Evolutionary conservation across 352 stramenopile genomes (phyloP), one percentile per base, ranked within the genome.

Genomic region (Pythium phragmiticola): DNA sequence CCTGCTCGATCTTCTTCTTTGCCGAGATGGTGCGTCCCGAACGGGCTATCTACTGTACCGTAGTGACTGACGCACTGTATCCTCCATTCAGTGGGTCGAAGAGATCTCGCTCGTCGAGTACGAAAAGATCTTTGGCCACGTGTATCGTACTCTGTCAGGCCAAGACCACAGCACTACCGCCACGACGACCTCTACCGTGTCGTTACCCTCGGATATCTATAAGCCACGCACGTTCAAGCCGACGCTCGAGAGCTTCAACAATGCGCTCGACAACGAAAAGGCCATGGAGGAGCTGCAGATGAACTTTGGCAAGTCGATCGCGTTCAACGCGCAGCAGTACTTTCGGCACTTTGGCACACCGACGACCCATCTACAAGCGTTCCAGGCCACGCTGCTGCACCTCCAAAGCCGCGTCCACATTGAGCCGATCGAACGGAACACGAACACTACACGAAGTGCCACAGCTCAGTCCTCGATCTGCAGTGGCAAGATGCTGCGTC

Each of bases 1-100:
- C 71, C 59, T 86, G 73, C 64, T 85, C 81, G 14, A 52, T 90
- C 11, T 88, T 88, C 52, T 76, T 66, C 42, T 89, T 79, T 45
- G 69, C 69, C 41, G 78, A 88, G 64, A 80, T 88, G 73, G 76
- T 88, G 39, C 16, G 23, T 43, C 19, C 46, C 28, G 11, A 21
- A 23, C 9, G 13, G 13, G 37, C 6, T 16, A 42, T 42, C 37
- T 16, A 42, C 7, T 48, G 12, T 48, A n/a, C 8, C n/a, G 12
- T 48, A 11, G 42, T 26, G n/a, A 12, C 42, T 48, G 42, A 26
- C 42, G 42, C 2, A 48, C 42, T 48, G 42, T 48, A 12, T 5
- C 1, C 2, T 5, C 26, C 2, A 80, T 28, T 0, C 14, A 80
- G 70, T 81, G 74, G 74, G 65, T 81, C 8, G 64, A 81, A 65